Evolutionary conservation across 2,329 filamentous ascomycete genomes (phyloP).

Genomic region (Pseudogymnoascus sp.): DNA sequence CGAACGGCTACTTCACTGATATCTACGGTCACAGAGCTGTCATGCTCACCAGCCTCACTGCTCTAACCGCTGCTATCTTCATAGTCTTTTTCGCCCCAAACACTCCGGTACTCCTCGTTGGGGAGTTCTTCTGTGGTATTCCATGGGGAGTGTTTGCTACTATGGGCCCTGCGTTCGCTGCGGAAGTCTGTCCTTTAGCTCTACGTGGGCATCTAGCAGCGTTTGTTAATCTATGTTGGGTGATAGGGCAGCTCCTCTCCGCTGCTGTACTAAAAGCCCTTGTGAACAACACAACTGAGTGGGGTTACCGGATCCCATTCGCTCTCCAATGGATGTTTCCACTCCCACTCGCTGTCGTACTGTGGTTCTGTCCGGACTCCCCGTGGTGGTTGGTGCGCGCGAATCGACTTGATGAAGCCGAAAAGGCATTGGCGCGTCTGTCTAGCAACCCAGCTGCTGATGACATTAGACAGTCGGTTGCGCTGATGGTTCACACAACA

Average conservation of each 20-base stretch:
- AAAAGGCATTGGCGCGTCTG: slow-evolving; percentile 19
- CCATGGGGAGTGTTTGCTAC: slow-evolving; percentile 44
- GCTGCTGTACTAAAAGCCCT: slow-evolving; percentile 37
- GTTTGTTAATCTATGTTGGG: slow-evolving; percentile 45
- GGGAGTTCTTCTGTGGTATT: slow-evolving; percentile 38
- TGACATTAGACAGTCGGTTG: slow-evolving; percentile 37
- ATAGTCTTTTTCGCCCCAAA: slow-evolving; percentile 40
- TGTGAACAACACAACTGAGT: slow-evolving; percentile 33
- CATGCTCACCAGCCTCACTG: slow-evolving; percentile 34
- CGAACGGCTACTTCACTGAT: slow-evolving; percentile 37
- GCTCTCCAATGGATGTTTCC: slow-evolving; percentile 42
- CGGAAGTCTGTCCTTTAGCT: slow-evolving; percentile 42
- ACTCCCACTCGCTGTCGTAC: slow-evolving; percentile 34
- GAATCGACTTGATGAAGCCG: slow-evolving; percentile 35
- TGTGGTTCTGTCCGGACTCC: slow-evolving; percentile 37
- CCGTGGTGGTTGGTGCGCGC: slow-evolving; percentile 40
- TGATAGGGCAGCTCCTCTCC: slow-evolving; percentile 36
- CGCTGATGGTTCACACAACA: slow-evolving; percentile 46
- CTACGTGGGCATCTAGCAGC: slow-evolving; percentile 43
- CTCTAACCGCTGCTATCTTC: slow-evolving; percentile 35
- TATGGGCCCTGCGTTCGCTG: slow-evolving; percentile 21
- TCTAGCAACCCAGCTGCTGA: slow-evolving; percentile 28
- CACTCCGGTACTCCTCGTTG: slow-evolving; percentile 35
- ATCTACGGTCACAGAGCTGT: slow-evolving; percentile 39
- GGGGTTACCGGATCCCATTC: slow-evolving; percentile 40